phyloP scores from a whole-genome alignment of 148 eudicot species.

The Rheum nobile region DNA sequence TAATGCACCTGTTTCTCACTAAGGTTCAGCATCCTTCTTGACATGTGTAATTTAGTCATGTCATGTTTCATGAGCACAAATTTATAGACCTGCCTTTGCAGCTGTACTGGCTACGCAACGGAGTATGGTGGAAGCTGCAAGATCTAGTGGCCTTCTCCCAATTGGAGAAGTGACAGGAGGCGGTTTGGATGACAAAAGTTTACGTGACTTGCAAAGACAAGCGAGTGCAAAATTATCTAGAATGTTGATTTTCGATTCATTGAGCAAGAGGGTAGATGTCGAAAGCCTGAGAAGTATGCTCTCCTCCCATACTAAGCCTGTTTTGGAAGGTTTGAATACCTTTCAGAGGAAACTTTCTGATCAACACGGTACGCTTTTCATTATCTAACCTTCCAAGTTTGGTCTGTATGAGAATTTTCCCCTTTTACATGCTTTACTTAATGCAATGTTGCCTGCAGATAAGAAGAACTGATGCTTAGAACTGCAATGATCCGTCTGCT shows the following conservation, averaged over 20 bases:
- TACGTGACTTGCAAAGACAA: constrained; percentile 25
- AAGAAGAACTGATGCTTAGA: background rate
- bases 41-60: background rate
- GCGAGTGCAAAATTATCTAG: constrained; percentile 27
- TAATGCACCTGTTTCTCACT: constrained; percentile 10
- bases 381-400: no score
- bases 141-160: constrained; percentile 26
- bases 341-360: constrained; percentile 16
- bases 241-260: constrained; percentile 22
- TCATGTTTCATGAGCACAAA: constrained; percentile 2
- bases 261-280: constrained; percentile 23
- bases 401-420: background rate
- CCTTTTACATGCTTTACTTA: background rate
- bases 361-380: constrained; percentile 19
- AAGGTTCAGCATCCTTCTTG: background rate
- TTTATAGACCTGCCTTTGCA: constrained; percentile 11
- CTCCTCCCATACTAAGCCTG: constrained; percentile 24
- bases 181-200: constrained; percentile 22
- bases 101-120: constrained; percentile 38
- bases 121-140: constrained; percentile 35
- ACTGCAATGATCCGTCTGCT: background rate
- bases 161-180: constrained; percentile 19
- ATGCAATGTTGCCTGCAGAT: background rate
- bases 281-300: constrained; percentile 23
- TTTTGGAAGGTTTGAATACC: constrained; percentile 25